Percentiles rank a stretch among this genome's conserved stretches.
These are phyloP conservation scores for Heliamphora exappendiculata DNA, from an alignment of 148 eudicot genomes.

Conservation along the genomic window DNA sequence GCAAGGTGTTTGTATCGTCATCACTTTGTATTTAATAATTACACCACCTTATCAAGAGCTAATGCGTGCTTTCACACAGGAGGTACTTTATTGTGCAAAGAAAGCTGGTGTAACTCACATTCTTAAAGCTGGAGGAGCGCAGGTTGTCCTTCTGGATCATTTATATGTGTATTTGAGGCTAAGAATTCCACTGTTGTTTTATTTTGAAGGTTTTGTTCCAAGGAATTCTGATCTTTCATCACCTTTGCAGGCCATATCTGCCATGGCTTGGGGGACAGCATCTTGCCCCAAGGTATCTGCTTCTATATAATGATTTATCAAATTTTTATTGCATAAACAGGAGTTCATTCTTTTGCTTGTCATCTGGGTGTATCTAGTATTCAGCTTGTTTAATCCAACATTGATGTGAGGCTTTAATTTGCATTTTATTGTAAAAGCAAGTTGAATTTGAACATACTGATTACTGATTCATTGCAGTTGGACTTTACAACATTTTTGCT, in stretches of 20 bases:
- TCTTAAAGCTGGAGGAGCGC: conserved; percentile 99
- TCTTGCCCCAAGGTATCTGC: conserved; percentile 89
- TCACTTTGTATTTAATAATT: neutral
- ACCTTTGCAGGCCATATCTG: conserved; percentile 78
- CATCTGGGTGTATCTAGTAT: neutral
- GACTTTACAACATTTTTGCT: neutral
- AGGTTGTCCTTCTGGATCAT: conserved; percentile 39
- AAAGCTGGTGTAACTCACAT: conserved; percentile 99
- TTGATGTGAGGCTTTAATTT: neutral
- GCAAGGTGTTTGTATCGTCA: conserved; percentile 57
- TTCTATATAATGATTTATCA: neutral
- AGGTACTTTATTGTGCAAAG: conserved; percentile 96
- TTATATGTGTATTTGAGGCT: neutral
- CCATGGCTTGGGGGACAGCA: conserved; percentile 99
- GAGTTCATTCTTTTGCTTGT: neutral
- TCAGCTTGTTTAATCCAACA: neutral
- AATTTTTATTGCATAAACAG: neutral
- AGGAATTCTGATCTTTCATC: conserved; percentile 3
- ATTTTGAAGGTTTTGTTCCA: conserved; percentile 1
- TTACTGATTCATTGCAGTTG: neutral
- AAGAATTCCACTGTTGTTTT: neutral
- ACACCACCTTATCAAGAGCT: neutral
- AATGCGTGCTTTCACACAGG: conserved; percentile 35
- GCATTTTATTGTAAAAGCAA: neutral
- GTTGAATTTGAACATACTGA: neutral